phyloP scores from a whole-genome alignment of 2,329 filamentous ascomycete genomes.

The Fusarium dlaminii region DNA sequence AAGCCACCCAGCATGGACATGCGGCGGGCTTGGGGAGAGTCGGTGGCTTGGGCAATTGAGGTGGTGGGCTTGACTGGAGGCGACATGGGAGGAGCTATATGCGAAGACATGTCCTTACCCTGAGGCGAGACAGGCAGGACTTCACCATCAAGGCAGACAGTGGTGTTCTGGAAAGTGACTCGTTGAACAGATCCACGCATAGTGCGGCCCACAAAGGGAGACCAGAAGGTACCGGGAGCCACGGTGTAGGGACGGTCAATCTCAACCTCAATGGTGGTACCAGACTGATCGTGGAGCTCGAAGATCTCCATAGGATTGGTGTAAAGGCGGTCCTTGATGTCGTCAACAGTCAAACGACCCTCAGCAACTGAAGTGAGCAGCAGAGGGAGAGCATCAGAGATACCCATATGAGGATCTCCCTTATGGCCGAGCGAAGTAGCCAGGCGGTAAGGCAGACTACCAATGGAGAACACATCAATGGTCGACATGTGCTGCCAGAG shows the following conservation, averaged over 20 bases:
- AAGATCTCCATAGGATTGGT: constrained; percentile 85
- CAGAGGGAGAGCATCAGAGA: constrained; percentile 77
- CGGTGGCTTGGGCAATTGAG: constrained; percentile 48
- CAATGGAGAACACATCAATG: constrained; percentile 83
- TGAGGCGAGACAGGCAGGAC: constrained; percentile 62
- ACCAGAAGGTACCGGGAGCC: constrained; percentile 63
- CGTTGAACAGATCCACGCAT: constrained; percentile 77
- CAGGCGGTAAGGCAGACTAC: constrained; percentile 81
- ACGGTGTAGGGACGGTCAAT: constrained; percentile 76
- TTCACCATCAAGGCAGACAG: constrained; percentile 78
- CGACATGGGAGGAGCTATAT: constrained; percentile 65
- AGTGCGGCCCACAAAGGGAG: constrained; percentile 74
- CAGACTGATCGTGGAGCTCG: constrained; percentile 82
- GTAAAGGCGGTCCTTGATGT: constrained; percentile 76
- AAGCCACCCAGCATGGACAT: constrained; percentile 44
- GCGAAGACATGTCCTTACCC: constrained; percentile 81
- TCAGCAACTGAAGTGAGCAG: constrained; percentile 80
- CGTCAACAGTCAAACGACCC: constrained; percentile 76
- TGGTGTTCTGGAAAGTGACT: constrained; percentile 78
- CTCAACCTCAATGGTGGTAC: constrained; percentile 78
- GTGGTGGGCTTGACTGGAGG: constrained; percentile 66
- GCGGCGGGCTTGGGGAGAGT: constrained; percentile 50
- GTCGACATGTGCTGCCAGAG: constrained; percentile 78
- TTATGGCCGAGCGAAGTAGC: constrained; percentile 64
- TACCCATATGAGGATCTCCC: constrained; percentile 70